Conservation (phyloP, 202 grass and related monocot species). For the Miscanthus sacchariflorus region DNA sequence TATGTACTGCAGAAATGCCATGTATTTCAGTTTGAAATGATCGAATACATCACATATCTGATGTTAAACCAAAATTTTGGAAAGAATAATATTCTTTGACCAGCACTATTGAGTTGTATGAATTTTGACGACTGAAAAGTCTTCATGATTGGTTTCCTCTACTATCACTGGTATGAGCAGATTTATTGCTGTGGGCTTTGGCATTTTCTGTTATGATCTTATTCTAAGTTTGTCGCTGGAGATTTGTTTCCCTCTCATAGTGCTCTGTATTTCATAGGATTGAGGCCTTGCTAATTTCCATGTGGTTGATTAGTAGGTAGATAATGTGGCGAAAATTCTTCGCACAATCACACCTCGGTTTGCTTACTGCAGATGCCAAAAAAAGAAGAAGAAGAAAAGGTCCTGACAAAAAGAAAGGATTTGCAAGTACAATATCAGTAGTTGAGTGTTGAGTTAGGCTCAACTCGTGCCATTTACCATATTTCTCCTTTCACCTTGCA, state of each 20-base stretch:
- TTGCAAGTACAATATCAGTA: neutral
- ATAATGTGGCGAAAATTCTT: neutral
- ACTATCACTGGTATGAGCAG: neutral
- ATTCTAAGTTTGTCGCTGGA: neutral
- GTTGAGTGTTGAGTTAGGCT: neutral
- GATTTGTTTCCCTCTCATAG: neutral
- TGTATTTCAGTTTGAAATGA: slow-evolving; percentile 45
- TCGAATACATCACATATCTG: neutral
- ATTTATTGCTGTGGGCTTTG: neutral
- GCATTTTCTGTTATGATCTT: neutral
- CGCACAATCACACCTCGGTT: neutral
- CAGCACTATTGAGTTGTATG: neutral
- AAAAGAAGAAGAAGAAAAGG: neutral
- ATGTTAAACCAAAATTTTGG: slow-evolving; percentile 35
- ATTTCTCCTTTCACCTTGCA: neutral
- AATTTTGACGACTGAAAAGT: neutral
- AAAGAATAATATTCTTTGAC: slow-evolving; percentile 37
- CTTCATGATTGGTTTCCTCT: slow-evolving; percentile 18
- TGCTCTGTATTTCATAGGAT: neutral
- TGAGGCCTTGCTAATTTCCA: neutral
- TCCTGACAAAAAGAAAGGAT: neutral
- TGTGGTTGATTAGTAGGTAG: neutral
- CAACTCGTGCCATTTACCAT: neutral
- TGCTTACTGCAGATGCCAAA: neutral
- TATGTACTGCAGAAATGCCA: slow-evolving; percentile 27